These are phyloP conservation scores for Solanum hybrid DNA, from an alignment of 305 asterid genomes.

Conservation along the genomic window DNA sequence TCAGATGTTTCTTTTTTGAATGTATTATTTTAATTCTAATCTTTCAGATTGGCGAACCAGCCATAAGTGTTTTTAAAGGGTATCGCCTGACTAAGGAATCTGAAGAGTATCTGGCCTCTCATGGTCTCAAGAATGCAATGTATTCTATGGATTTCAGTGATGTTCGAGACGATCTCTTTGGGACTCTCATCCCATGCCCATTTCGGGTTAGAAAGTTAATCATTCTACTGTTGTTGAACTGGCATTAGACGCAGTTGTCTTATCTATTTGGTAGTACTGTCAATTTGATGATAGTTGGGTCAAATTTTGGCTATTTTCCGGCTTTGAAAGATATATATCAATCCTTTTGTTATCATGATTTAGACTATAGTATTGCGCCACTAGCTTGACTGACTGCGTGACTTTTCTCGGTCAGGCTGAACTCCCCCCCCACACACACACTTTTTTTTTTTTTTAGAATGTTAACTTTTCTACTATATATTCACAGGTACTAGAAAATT, in stretches of 20 bases:
- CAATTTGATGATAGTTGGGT: background rate
- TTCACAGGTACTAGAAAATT: background rate
- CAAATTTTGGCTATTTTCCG: background rate
- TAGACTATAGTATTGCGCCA: background rate
- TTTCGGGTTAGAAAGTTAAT: slow-evolving; percentile 56
- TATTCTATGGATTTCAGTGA: slow-evolving; percentile 45
- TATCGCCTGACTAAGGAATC: slow-evolving; percentile 64
- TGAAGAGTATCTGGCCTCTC: slow-evolving; percentile 70
- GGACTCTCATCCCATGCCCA: slow-evolving; percentile 66
- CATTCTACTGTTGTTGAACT: background rate
- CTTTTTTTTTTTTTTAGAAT: background rate
- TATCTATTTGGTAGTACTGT: background rate
- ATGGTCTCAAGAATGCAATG: slow-evolving; percentile 73
- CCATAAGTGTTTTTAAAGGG: slow-evolving; percentile 70
- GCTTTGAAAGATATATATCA: background rate
- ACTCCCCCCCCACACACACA: too few relatives aligned
- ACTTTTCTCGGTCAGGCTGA: background rate
- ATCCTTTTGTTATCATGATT: background rate
- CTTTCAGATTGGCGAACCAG: slow-evolving; percentile 57
- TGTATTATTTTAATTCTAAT: background rate
- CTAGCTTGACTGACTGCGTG: background rate
- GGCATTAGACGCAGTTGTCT: background rate
- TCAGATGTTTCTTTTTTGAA: background rate
- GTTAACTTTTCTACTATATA: background rate
- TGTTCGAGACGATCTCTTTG: slow-evolving; percentile 74